Conservation (phyloP, 805 yeast species). For the Suhomyces xylopsoci region DNA sequence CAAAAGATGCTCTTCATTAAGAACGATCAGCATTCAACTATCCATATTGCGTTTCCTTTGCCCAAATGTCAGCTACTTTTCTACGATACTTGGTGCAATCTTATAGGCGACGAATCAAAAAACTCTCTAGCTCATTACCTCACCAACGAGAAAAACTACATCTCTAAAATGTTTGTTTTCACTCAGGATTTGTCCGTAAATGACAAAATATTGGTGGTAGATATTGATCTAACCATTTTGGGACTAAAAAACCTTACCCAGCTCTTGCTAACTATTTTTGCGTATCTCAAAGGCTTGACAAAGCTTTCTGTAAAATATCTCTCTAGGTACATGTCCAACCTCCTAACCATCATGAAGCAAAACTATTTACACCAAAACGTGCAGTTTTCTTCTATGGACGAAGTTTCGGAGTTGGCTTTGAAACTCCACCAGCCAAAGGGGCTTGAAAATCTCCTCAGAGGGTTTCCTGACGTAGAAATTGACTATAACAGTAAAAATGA, state of each 20-base stretch:
- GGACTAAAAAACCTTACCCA: conserved; percentile 40
- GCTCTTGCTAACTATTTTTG: conserved; percentile 35
- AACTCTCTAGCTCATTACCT: conserved; percentile 48
- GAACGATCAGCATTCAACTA: neutral
- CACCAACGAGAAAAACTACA: conserved; percentile 26
- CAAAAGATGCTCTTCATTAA: conserved; percentile 5
- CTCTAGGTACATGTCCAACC: conserved; percentile 45
- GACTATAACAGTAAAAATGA: conserved; percentile 32
- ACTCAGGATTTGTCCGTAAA: conserved; percentile 34
- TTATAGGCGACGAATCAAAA: conserved; percentile 61
- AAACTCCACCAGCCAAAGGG: conserved; percentile 30
- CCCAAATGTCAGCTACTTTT: conserved; percentile 16
- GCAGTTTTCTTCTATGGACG: conserved; percentile 43
- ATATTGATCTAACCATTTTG: conserved; percentile 43
- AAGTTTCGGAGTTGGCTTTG: conserved; percentile 42
- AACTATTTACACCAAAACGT: conserved; percentile 39
- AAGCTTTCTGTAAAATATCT: conserved; percentile 16
- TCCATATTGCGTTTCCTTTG: conserved; percentile 49
- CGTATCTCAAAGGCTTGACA: conserved; percentile 18
- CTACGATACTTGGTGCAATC: conserved; percentile 48
- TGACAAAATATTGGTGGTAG: conserved; percentile 46
- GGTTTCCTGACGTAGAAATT: conserved; percentile 33
- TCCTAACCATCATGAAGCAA: conserved; percentile 44
- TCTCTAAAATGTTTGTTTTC: conserved; percentile 41
- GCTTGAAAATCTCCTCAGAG: conserved; percentile 43